Base-by-base conservation (phyloP, 164 flowering plant genomes). In the Liriodendron chinense region DNA sequence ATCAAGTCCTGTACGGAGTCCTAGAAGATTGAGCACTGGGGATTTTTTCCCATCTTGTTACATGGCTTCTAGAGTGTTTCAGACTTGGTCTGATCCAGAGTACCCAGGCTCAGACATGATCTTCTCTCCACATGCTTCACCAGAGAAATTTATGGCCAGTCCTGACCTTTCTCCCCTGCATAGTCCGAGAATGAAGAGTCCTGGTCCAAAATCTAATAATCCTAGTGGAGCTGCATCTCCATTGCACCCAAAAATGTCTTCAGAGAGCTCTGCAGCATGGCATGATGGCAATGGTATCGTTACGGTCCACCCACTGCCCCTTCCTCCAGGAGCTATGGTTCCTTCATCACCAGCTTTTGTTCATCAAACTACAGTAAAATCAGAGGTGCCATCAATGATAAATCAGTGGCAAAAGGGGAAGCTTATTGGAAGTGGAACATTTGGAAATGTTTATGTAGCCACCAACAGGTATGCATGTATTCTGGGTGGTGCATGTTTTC, bases 351-450 rank as follows among this genome's bases (percentile, higher is more conserved):
- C 87, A 64, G 7, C 79, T 79, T 79, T 83, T 13, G 63, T 73
- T 76, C 86, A 85, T 72, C 90, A 81, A 76, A 72, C 72, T 69
- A 56, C 77, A 50, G 47, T 76, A 43, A 88, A 80, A 78, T 76
- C 85, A 22, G 91, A 89, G 70, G 12, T 78, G 7, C 63, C 78
- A 75, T 80, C 88, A 24, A 78, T 82, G 78, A 83, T 80, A 23
- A 70, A 77, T 68, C 89, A 86, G 70, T 95, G 99, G 99, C 85
- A 87, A 65, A 95, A 95, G 75, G 96, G 96, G 74, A 92, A 92
- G 87, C 96, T 88, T 50, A 93, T 95, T 85, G 99, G 99, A 14
- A 90, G 96, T 65, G 99, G 99, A 59, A 93, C 99, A 26, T 95
- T 92, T 86, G 99, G 99, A 77, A 89, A 90, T 81, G 99, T 93